These are phyloP conservation scores for Pseudopediastrum boryanum DNA, from an alignment of 139 green algal genomes.

Conservation along the genomic window DNA sequence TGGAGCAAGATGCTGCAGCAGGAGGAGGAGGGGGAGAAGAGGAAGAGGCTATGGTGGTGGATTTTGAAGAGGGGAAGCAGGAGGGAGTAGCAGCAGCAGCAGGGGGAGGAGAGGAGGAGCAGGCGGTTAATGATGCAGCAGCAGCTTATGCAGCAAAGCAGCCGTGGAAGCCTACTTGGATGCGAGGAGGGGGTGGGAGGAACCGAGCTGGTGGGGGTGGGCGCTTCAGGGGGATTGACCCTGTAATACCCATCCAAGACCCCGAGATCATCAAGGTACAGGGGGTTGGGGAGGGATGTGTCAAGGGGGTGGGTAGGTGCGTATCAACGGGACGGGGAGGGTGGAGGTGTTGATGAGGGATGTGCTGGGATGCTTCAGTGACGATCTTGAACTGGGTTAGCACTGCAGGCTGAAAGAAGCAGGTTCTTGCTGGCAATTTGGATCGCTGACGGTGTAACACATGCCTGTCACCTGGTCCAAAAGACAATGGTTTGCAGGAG, in stretches of 20 bases:
- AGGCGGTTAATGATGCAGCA: neutral
- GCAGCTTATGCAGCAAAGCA: slow-evolving; percentile 1
- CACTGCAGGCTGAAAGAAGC: no score
- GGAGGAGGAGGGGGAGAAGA: slow-evolving; percentile 22
- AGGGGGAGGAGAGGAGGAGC: neutral
- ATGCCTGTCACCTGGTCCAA: no score
- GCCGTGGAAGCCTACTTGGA: slow-evolving; percentile 10
- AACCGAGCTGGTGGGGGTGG: slow-evolving; percentile 36
- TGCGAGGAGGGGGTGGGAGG: slow-evolving; percentile 45
- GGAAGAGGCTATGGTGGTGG: slow-evolving; percentile 8
- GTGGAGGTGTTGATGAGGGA: no score
- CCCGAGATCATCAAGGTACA: slow-evolving; percentile 32
- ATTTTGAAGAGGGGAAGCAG: slow-evolving; percentile 5
- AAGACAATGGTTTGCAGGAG: no score
- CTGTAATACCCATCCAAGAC: slow-evolving; percentile 56
- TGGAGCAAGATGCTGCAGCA: neutral
- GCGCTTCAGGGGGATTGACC: slow-evolving; percentile 47
- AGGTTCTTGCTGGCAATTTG: no score
- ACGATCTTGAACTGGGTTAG: no score
- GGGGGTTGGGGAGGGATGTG: no score
- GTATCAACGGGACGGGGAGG: no score
- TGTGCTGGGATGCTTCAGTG: no score
- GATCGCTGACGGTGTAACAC: no score
- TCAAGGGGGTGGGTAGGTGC: no score
- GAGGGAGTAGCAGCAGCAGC: neutral